A percentile compares a stretch with the other conserved stretches of the same genome.
Evolutionary conservation across 768 basidiomycete species (phyloP).

Genomic region (Crucibulum laeve): DNA sequence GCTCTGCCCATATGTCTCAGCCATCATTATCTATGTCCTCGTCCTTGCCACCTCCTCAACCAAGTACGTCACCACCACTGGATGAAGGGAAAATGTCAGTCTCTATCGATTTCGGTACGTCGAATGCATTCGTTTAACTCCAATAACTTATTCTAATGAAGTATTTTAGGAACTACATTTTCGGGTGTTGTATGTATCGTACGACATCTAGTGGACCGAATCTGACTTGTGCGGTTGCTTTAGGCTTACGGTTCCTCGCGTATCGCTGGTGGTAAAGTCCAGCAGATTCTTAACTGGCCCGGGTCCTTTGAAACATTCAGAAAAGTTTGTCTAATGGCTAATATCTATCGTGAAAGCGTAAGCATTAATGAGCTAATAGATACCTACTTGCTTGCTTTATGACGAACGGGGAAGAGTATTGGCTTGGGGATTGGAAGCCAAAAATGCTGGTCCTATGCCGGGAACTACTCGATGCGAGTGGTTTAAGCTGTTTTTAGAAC

Average conservation of each 20-base stretch:
- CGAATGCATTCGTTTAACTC: background rate
- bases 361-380: constrained; percentile 23
- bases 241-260: constrained; percentile 87
- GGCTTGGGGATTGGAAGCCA: constrained; percentile 87
- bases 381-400: constrained; percentile 83
- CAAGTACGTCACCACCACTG: constrained; percentile 16
- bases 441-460: constrained; percentile 66
- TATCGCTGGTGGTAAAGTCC: constrained; percentile 72
- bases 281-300: constrained; percentile 85
- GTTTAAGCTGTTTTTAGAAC: constrained; percentile 88
- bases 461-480: constrained; percentile 57
- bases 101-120: constrained; percentile 77
- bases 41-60: constrained; percentile 14
- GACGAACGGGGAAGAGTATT: constrained; percentile 68
- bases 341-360: background rate
- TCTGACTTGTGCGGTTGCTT: constrained; percentile 6
- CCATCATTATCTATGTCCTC: constrained; percentile 17
- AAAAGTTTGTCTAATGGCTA: constrained; percentile 41
- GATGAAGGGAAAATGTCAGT: constrained; percentile 81
- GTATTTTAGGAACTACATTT: constrained; percentile 70
- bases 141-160: constrained; percentile 2
- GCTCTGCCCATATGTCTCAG: constrained; percentile 19
- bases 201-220: constrained; percentile 1
- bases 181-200: constrained; percentile 70
- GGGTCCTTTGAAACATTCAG: constrained; percentile 83